These are phyloP conservation scores for Nothophoma quercina DNA, from an alignment of 2,329 filamentous ascomycete species.

Conservation along the genomic window DNA sequence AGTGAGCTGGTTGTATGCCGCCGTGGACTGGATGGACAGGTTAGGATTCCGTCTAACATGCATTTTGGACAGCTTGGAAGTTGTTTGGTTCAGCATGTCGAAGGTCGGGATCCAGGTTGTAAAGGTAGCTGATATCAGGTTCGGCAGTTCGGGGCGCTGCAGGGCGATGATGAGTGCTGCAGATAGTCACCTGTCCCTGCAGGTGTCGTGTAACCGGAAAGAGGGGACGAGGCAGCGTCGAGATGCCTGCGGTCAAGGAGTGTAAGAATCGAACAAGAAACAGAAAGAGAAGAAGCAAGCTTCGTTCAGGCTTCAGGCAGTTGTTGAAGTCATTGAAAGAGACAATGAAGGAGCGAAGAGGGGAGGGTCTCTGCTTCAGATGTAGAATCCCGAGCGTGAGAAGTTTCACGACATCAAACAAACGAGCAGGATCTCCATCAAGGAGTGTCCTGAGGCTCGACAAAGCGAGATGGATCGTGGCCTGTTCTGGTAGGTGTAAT, in stretches of 20 bases:
- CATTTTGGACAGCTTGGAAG: conserved; percentile 51
- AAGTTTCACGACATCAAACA: conserved; percentile 40
- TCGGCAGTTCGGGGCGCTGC: conserved; percentile 14
- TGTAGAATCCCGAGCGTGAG: conserved; percentile 20
- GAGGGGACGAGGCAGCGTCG: conserved; percentile 23
- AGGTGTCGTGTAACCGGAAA: conserved; percentile 27
- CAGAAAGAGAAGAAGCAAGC: conserved; percentile 26
- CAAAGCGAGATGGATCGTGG: conserved; percentile 10
- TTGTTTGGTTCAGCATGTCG: conserved; percentile 48
- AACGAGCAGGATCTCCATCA: conserved; percentile 37
- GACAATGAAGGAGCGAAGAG: conserved; percentile 18
- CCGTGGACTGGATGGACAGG: conserved; percentile 54
- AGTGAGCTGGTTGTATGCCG: conserved; percentile 44
- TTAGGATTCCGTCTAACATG: conserved; percentile 57
- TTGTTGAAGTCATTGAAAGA: conserved; percentile 26
- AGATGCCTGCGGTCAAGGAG: conserved; percentile 19
- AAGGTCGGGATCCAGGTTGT: conserved; percentile 14
- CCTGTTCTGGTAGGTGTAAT: conserved; percentile 17
- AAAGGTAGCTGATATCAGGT: conserved; percentile 9
- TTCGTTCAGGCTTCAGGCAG: conserved; percentile 3
- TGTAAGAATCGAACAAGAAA: conserved; percentile 25
- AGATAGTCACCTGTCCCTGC: conserved; percentile 35
- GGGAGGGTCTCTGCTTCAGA: conserved; percentile 24
- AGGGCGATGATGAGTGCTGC: conserved; percentile 21
- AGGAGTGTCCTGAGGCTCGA: conserved; percentile 25